phyloP scores from a whole-genome alignment of 1,139 yeast species.

The Meyerozyma smithsonii region DNA sequence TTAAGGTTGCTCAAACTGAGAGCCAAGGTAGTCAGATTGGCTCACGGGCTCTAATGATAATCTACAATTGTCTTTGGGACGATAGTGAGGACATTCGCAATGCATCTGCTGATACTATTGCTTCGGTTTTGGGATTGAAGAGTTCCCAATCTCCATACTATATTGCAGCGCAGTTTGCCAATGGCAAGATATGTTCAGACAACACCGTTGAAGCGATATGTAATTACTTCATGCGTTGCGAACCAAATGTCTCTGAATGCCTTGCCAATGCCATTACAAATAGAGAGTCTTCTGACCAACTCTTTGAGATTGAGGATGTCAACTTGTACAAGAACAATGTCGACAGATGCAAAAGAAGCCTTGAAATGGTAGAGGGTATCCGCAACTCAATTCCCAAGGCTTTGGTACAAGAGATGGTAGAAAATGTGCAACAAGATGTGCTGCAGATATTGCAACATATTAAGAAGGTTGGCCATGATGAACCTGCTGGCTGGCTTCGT shows the following conservation, averaged over 20 bases:
- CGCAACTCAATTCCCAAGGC: conserved; percentile 1
- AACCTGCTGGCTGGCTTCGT: conserved; percentile 17
- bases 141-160: conserved; percentile 22
- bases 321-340: conserved; percentile 26
- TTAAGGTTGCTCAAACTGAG: neutral
- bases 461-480: neutral
- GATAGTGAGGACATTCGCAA: conserved; percentile 53
- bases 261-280: conserved; percentile 4
- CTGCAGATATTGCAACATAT: conserved; percentile 6
- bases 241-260: conserved; percentile 4
- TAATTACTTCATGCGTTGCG: conserved; percentile 1
- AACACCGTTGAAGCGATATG: conserved; percentile 2
- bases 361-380: conserved; percentile 6
- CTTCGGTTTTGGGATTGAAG: conserved; percentile 16
- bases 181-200: conserved; percentile 3
- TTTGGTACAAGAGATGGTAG: conserved; percentile 1
- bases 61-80: conserved; percentile 47
- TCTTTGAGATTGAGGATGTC: conserved; percentile 30
- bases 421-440: conserved; percentile 7
- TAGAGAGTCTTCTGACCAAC: conserved; percentile 5
- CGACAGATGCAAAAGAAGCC: conserved; percentile 4
- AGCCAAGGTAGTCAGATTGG: neutral
- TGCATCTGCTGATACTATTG: conserved; percentile 29
- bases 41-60: conserved; percentile 15
- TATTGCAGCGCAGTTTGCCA: conserved; percentile 16